Percentiles rank a stretch among this genome's conserved stretches.
Evolutionary conservation across 208 protist species (phyloP).

Genomic region (Wallacemonas sp.): DNA sequence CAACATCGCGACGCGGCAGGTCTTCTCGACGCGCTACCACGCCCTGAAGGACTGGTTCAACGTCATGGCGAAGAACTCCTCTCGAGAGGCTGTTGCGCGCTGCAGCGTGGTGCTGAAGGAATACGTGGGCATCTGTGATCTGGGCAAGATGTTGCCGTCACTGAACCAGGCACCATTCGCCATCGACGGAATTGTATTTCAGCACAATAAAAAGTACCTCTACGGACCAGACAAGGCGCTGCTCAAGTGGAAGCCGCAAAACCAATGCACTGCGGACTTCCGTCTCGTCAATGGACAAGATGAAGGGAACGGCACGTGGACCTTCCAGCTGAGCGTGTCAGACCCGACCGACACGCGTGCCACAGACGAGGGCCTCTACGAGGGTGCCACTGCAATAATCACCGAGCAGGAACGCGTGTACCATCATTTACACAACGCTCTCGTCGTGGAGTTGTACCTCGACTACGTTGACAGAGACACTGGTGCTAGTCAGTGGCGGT

Average conservation of each 20-base stretch:
- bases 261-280: slow-evolving; percentile 85
- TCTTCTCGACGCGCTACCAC: slow-evolving; percentile 57
- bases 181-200: slow-evolving; percentile 86
- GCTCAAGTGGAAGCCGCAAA: slow-evolving; percentile 88
- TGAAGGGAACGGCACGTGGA: slow-evolving; percentile 24
- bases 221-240: slow-evolving; percentile 70
- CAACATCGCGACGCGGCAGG: slow-evolving; percentile 41
- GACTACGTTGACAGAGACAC: slow-evolving; percentile 1
- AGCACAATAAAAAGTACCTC: slow-evolving; percentile 70
- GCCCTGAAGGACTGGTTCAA: slow-evolving; percentile 62
- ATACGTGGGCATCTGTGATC: slow-evolving; percentile 74
- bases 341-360: slow-evolving; percentile 19
- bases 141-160: slow-evolving; percentile 51
- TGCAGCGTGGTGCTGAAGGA: slow-evolving; percentile 53
- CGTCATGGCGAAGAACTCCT: slow-evolving; percentile 25
- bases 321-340: slow-evolving; percentile 68
- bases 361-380: slow-evolving; percentile 45
- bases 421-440: slow-evolving; percentile 15
- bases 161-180: slow-evolving; percentile 50
- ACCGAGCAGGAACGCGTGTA: slow-evolving; percentile 29
- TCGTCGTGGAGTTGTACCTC: slow-evolving; percentile 16
- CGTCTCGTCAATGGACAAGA: slow-evolving; percentile 51
- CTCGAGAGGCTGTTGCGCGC: slow-evolving; percentile 12
- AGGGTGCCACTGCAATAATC: slow-evolving; percentile 47
- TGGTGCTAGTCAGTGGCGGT: slow-evolving; percentile 38